These are phyloP conservation scores for Diophrys appendiculata DNA, from an alignment of 73 alveolate species.

Conservation along the genomic window DNA sequence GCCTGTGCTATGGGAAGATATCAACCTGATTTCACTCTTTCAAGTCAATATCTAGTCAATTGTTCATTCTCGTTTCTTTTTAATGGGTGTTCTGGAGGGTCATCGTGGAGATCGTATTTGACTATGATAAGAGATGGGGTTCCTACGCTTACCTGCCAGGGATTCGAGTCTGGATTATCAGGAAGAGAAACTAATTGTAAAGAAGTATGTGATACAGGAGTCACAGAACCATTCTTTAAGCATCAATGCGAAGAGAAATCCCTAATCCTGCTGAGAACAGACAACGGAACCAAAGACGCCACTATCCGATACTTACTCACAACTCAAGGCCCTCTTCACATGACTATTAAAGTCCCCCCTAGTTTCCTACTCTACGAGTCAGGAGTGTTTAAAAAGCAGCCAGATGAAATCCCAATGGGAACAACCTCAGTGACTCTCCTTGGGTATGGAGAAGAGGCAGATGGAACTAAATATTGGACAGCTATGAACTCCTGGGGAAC, in stretches of 20 bases:
- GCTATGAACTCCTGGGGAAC: slow-evolving; percentile 36
- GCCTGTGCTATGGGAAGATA: neutral
- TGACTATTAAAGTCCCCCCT: neutral
- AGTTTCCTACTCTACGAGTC: neutral
- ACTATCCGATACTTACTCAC: neutral
- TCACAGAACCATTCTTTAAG: neutral
- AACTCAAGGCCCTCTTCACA: neutral
- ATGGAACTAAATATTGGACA: slow-evolving; percentile 32
- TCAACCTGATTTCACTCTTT: neutral
- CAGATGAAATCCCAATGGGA: neutral
- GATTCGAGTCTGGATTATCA: neutral
- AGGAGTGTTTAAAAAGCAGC: slow-evolving; percentile 9
- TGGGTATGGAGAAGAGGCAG: slow-evolving; percentile 16
- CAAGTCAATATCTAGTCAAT: neutral
- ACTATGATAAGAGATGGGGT: neutral
- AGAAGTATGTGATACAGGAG: neutral
- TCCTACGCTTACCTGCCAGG: neutral
- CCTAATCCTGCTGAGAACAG: neutral
- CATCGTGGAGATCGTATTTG: neutral
- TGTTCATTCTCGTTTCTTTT: neutral
- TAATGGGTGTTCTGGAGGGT: neutral
- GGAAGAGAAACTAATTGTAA: neutral
- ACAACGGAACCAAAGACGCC: neutral
- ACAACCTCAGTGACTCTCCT: neutral
- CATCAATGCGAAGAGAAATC: neutral